A percentile compares a stretch with the other conserved stretches of the same genome.
Evolutionary conservation across 1,139 yeast species (phyloP).

Genomic region (Hansenula sp.): DNA sequence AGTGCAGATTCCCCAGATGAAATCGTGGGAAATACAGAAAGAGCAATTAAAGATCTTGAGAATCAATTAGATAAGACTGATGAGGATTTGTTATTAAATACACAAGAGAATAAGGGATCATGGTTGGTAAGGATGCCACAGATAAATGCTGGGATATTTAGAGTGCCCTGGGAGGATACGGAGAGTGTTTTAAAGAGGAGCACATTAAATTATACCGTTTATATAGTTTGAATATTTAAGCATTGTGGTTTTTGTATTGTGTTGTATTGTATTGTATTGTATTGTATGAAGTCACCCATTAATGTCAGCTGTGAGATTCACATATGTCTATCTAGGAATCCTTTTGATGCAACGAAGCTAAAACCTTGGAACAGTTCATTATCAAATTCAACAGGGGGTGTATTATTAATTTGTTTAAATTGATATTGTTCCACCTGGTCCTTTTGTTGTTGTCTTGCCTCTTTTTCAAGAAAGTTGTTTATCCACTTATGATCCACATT

Average conservation of each 20-base stretch:
- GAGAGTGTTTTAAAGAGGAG: slow-evolving; percentile 41
- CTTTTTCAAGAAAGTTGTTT: slow-evolving; percentile 23
- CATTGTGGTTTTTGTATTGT: too few species aligned
- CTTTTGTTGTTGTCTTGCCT: neutral
- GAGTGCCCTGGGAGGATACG: slow-evolving; percentile 74
- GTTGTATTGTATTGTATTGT: too few species aligned
- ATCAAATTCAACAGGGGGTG: slow-evolving; percentile 2
- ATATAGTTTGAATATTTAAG: slow-evolving; percentile 24
- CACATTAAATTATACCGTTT: slow-evolving; percentile 39
- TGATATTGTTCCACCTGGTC: neutral
- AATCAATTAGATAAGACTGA: slow-evolving; percentile 29
- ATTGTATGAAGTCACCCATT: too few species aligned
- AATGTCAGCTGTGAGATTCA: too few species aligned
- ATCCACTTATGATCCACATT: slow-evolving; percentile 88
- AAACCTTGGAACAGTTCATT: slow-evolving; percentile 19
- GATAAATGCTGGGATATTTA: slow-evolving; percentile 77
- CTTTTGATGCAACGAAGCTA: slow-evolving; percentile 18
- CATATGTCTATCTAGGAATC: slow-evolving; percentile 11
- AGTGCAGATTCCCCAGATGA: slow-evolving; percentile 36
- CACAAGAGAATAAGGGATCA: slow-evolving; percentile 2
- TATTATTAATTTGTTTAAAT: neutral
- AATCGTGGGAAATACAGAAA: slow-evolving; percentile 46
- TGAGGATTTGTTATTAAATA: slow-evolving; percentile 2
- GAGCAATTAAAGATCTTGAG: slow-evolving; percentile 44
- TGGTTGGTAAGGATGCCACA: slow-evolving; percentile 50